Evolutionary conservation across 306 rosid species (phyloP), one percentile per base, ranked within the genome.

Genomic region (Prosopis cineraria): DNA sequence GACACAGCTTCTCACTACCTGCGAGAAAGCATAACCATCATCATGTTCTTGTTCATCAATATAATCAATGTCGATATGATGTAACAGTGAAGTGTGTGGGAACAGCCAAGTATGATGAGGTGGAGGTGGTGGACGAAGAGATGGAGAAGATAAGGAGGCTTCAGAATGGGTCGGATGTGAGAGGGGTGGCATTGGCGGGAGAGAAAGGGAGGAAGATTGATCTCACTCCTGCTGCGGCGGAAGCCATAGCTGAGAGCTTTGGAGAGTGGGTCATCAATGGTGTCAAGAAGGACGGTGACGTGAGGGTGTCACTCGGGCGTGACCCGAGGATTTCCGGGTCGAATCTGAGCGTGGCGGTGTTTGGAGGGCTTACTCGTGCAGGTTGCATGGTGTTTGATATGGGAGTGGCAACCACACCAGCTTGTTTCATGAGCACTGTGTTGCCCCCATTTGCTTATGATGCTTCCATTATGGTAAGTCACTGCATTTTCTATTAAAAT

Each of bases 351-450:
- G 89, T 72, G 0, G 93, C 97, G 5, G 90, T 94, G 25, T 92
- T 89, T 78, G 82, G 92, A 0, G 95, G 98, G 17, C 92, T 94
- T 71, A 74, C 81, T 58, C 90, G 91, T 2, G 94, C 92, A 3
- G 93, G 98, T 72, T 92, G 98, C 85, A 76, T 76, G 84, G 88
- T 48, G 19, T 89, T 85, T 74, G 97, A 89, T 37, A 87, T 94
- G 89, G 93, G 95, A 33, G 81, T 92, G 2, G 97, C 98, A 5
- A 92, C 98, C 9, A 94, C 98, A 5, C 98, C 97, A 7, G 97
- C 98, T 68, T 94, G 98, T 78, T 94, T 94, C 85, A 92, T 92
- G 98, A 94, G 97, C 76, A 94, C 98, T n/a, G 68, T 92, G 44
- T 84, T 94, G 87, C 82, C 91, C 43, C 91, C 93, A n/a, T 94